Evolutionary conservation across 441 rosid species (phyloP).

Genomic region (Manihot esculenta): DNA sequence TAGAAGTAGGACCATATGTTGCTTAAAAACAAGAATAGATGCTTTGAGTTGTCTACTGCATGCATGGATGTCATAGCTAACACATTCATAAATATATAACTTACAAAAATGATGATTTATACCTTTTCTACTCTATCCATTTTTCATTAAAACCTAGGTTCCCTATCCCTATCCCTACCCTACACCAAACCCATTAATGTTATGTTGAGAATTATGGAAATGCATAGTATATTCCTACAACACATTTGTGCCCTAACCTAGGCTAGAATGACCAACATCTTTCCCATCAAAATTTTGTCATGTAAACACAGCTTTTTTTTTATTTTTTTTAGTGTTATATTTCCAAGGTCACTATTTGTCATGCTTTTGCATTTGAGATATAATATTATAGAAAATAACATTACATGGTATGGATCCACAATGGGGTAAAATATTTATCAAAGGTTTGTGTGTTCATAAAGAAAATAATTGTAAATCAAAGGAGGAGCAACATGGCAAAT

Average conservation of each 20-base stretch:
- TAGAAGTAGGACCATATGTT: too few species aligned
- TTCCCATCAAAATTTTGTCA: neutral
- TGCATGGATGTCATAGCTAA: neutral
- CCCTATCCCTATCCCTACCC: too few species aligned
- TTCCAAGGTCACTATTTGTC: neutral
- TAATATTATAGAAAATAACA: neutral
- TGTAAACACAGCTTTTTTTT: neutral
- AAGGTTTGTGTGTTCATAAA: neutral
- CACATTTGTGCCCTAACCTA: neutral
- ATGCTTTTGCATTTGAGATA: neutral
- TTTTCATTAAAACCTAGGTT: too few species aligned
- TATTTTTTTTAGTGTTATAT: neutral
- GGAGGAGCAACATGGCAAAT: too few species aligned
- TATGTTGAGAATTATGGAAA: neutral
- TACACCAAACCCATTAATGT: too few species aligned
- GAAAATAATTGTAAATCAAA: neutral
- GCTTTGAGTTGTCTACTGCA: conserved; percentile 22
- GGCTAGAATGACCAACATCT: neutral
- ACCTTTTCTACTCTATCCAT: too few species aligned
- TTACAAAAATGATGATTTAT: too few species aligned
- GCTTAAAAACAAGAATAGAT: neutral
- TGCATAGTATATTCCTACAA: neutral
- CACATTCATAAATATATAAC: too few species aligned
- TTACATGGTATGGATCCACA: neutral
- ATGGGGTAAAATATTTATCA: neutral